Base-by-base conservation (phyloP, 2,329 filamentous ascomycete genomes). In the Aureobasidium zeae region DNA sequence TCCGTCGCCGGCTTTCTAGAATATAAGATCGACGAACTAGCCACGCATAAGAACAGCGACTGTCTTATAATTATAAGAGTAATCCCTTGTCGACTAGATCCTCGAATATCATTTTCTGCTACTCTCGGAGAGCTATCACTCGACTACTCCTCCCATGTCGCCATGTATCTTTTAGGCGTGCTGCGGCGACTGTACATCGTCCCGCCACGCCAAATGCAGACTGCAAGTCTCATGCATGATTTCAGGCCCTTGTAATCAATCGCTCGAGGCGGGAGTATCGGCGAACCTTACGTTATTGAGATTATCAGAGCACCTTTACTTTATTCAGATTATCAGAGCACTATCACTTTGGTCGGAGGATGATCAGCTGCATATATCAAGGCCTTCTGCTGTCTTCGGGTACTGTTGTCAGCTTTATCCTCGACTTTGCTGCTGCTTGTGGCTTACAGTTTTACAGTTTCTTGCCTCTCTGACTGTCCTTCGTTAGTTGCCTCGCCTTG, bases 201-300 rank as follows among this genome's bases (percentile, higher is more conserved):
- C n/a, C n/a, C n/a, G n/a, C n/a, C n/a, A n/a, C n/a, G n/a, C n/a
- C n/a, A n/a, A n/a, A n/a, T n/a, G n/a, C n/a, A n/a, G n/a, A n/a
- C n/a, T n/a, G n/a, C n/a, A 41, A 41, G 19, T 31, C 32, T 15
- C 19, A 41, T 41, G 37, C 37, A 41, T 25, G 37, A 41, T 41
- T 31, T 25, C 37, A 4, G 28, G 21, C 17, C 20, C 37, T 22
- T 41, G 28, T 28, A 41, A 41, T 41, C 37, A 31, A 17, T 26
- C 37, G 19, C n/a, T n/a, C 28, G 37, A 28, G 26, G 28, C 37
- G 19, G 36, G 22, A 25, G 37, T 10, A 31, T 11, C 21, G 28
- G 19, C 17, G 13, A n/a, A 11, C 5, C 32, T 32, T 41, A 41
- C 37, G 28, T 32, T 41, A 41, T 41, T 28, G 20, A 32, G 26